Base-by-base conservation (phyloP, 164 flowering plant genomes). In the Cinnamomum chago region DNA sequence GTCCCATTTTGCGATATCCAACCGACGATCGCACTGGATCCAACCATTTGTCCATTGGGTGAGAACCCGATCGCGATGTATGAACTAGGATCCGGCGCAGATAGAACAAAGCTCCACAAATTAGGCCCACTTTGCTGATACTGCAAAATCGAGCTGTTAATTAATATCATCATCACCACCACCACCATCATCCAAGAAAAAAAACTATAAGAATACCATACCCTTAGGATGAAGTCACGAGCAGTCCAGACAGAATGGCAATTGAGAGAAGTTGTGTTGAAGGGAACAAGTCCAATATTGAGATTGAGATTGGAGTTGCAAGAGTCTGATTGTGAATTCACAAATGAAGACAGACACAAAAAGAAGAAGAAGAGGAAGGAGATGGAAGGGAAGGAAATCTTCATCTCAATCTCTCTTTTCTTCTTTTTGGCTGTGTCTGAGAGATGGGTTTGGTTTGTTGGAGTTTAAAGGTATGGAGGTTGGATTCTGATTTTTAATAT, bases 31-130 rank as follows among this genome's bases (percentile, higher is more conserved):
- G 90, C 86, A 28, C 84, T 85, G 2, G 83, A 76, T 62, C 90
- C 90, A 12, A 81, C 78, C 90, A 87, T 87, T n/a, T 24, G 75
- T 0, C 87, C 88, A 23, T 72, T 74, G n/a, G 69, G 24, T 3
- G 90, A 87, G 40, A 87, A 87, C 23, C 90, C 90, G 4, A 87
- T 84, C 11, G 77, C 90, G 1, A 84, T 67, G 40, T 79, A 87
- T 0, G 80, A 68, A 47, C 77, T 76, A 35, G 82, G 72, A 68
- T 80, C 35, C 25, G 88, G 87, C 10, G 85, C 85, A 9, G 90
- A 87, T 3, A 87, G 80, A 10, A 87, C 67, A 25, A 85, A 87
- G 74, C 76, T 85, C 90, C 90, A 87, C 64, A 74, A 3, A 52
- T 72, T 75, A 15, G 81, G 50, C 23, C 68, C 74, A 10, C 60